A percentile compares a stretch with the other conserved stretches of the same genome.
phyloP scores from a whole-genome alignment of 1,284 basidiomycete genomes.

The Amylostereum areolatum region DNA sequence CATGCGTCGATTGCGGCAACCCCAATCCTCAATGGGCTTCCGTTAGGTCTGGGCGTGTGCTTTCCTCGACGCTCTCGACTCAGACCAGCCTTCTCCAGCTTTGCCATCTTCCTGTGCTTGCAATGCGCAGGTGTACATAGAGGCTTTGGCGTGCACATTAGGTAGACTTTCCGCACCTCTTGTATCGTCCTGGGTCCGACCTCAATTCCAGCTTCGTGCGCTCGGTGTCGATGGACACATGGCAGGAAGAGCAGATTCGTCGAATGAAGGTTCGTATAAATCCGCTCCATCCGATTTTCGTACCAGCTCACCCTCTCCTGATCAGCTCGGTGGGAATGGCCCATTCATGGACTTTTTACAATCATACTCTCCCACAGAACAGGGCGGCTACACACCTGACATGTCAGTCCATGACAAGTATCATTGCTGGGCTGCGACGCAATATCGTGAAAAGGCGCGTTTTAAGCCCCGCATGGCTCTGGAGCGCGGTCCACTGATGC shows the following conservation, averaged over 20 bases:
- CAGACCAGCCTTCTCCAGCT: conserved; percentile 35
- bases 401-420: conserved; percentile 78
- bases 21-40: conserved; percentile 93
- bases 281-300: conserved; percentile 8
- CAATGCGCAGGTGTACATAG: conserved; percentile 89
- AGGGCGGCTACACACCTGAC: conserved; percentile 69
- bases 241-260: conserved; percentile 85
- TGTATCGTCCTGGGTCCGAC: conserved; percentile 9
- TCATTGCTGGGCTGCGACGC: conserved; percentile 86
- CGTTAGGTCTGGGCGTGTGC: conserved; percentile 42
- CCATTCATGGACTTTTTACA: conserved; percentile 77
- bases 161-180: conserved; percentile 30
- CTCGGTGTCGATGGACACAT: conserved; percentile 93
- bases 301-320: conserved; percentile 11
- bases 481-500: conserved; percentile 2
- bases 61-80: conserved; percentile 7
- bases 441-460: conserved; percentile 85
- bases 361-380: conserved; percentile 62
- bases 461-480: background rate
- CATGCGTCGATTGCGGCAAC: conserved; percentile 77
- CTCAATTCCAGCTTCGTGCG: conserved; percentile 71
- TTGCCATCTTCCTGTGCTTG: conserved; percentile 86
- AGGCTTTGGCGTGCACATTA: conserved; percentile 84
- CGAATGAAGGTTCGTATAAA: conserved; percentile 73
- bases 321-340: conserved; percentile 78